These are phyloP conservation scores for Raffaelea albimanens DNA, from an alignment of 2,329 filamentous ascomycete species.

Conservation along the genomic window DNA sequence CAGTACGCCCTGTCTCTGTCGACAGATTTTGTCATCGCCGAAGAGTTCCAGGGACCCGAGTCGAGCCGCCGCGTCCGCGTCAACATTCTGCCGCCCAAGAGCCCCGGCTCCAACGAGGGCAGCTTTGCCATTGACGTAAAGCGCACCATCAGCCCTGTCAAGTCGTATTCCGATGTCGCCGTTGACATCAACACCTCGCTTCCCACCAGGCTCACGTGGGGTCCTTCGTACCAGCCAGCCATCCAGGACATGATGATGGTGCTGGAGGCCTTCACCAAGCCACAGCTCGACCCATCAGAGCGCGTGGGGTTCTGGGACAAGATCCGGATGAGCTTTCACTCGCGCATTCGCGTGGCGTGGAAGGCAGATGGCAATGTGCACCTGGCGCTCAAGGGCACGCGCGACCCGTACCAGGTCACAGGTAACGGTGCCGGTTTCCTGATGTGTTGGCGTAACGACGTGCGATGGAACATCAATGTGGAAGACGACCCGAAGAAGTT, in stretches of 20 bases:
- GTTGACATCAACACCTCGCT: constrained; percentile 89
- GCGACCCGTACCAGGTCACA: constrained; percentile 89
- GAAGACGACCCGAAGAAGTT: constrained; percentile 85
- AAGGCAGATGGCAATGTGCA: constrained; percentile 94
- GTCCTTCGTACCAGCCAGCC: constrained; percentile 91
- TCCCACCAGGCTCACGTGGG: constrained; percentile 92
- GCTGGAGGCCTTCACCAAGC: constrained; percentile 94
- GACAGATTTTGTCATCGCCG: constrained; percentile 90
- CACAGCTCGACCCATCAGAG: constrained; percentile 87
- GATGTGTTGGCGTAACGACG: constrained; percentile 97
- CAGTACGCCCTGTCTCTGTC: constrained; percentile 74
- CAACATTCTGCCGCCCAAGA: constrained; percentile 68
- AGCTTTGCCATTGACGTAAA: constrained; percentile 79
- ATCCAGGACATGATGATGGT: constrained; percentile 99
- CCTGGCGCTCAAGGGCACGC: constrained; percentile 78
- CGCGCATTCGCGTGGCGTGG: constrained; percentile 80
- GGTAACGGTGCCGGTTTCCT: constrained; percentile 90
- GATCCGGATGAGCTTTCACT: constrained; percentile 88
- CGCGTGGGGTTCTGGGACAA: constrained; percentile 98
- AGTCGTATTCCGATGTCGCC: constrained; percentile 88
- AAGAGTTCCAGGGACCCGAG: constrained; percentile 76
- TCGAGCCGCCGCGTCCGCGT: constrained; percentile 75
- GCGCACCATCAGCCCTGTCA: constrained; percentile 87
- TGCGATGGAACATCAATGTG: constrained; percentile 75
- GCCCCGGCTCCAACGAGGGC: constrained; percentile 42